Conservation (phyloP, 1,284 basidiomycete species). For the Malassezia nana region DNA sequence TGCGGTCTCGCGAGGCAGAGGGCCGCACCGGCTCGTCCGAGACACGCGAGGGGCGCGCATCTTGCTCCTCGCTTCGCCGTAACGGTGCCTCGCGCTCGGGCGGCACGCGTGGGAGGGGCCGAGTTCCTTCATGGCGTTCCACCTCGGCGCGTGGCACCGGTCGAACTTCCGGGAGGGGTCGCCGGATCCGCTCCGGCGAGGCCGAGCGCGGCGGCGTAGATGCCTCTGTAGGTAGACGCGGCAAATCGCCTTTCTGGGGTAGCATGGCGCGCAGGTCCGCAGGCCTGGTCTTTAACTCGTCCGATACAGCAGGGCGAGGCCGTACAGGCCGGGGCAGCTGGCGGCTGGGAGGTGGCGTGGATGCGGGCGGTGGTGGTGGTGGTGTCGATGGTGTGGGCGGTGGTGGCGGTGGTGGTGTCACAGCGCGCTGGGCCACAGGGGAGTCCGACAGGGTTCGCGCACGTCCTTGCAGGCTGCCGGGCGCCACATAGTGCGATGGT, state of each 20-base stretch:
- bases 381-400: neutral
- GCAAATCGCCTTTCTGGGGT: slow-evolving; percentile 1
- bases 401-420: neutral
- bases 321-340: neutral
- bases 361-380: neutral
- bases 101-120: slow-evolving; percentile 3
- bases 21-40: slow-evolving; percentile 8
- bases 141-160: neutral
- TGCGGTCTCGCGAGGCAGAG: slow-evolving; percentile 24
- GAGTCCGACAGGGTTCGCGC: neutral
- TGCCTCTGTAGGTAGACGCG: neutral
- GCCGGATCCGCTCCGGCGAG: neutral
- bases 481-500: neutral
- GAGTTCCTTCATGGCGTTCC: neutral
- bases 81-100: neutral
- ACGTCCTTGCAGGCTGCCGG: neutral
- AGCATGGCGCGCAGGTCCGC: neutral
- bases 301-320: neutral
- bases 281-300: neutral
- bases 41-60: neutral
- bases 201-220: neutral
- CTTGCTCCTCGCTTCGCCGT: neutral
- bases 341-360: neutral
- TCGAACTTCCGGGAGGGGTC: neutral
- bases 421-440: too few species aligned